Evolutionary conservation across 2,329 filamentous ascomycete species (phyloP), one percentile per base, ranked within the genome.

Genomic region (Xylariaceae sp.): DNA sequence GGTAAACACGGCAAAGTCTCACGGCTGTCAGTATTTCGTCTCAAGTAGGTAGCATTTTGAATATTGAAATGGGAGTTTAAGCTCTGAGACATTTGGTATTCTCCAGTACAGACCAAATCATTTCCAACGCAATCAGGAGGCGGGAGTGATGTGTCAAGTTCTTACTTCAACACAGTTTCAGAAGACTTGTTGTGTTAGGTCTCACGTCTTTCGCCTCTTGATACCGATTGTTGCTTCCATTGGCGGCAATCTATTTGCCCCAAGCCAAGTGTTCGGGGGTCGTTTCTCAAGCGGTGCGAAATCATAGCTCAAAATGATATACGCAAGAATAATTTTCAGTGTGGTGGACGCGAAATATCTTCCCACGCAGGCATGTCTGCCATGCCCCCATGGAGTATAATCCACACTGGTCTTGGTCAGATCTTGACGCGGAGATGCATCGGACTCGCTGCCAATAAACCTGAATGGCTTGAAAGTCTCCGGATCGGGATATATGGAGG

Each of bases 151-250:
- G n/a, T n/a, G n/a, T n/a, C n/a, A n/a, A n/a, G n/a, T n/a, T n/a
- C n/a, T n/a, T n/a, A n/a, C n/a, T n/a, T n/a, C n/a, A n/a, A n/a
- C n/a, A n/a, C n/a, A n/a, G n/a, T n/a, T n/a, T n/a, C n/a, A n/a
- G n/a, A n/a, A n/a, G n/a, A n/a, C n/a, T n/a, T n/a, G n/a, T n/a
- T n/a, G n/a, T n/a, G n/a, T n/a, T n/a, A n/a, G n/a, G n/a, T n/a
- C n/a, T n/a, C n/a, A n/a, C n/a, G n/a, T 13, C 58, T 56, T 41
- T 14, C 19, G n/a, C 14, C 39, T 41, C 39, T 17, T 41, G 11
- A 41, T 17, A 9, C 39, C 6, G 16, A 41, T 17, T 6, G 39
- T 41, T 12, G 39, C 39, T 17, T 41, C 19, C 11, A 41, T 10
- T 17, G 39, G 14, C 16, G 39, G 39, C 39, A 17, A 16, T 9